Percentiles rank a stretch among this genome's conserved stretches.
These are phyloP conservation scores for Collybiopsis luxurians DNA, from an alignment of 768 basidiomycete genomes.

Conservation along the genomic window DNA sequence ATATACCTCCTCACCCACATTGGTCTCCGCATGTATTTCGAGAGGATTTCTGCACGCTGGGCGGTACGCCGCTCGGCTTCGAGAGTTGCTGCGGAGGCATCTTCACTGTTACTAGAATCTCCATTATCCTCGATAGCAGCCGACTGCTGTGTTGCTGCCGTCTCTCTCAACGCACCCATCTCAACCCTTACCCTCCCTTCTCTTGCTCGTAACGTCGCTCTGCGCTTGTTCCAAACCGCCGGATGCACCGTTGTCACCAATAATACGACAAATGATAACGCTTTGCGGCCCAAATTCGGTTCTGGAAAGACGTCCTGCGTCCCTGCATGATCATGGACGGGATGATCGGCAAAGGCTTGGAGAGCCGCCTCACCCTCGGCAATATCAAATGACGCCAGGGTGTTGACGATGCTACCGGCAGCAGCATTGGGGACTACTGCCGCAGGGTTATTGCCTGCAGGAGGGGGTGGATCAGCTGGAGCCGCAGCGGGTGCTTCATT, in stretches of 20 bases:
- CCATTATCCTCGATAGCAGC: slow-evolving; percentile 27
- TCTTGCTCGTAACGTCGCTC: slow-evolving; percentile 52
- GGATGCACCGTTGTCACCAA: slow-evolving; percentile 66
- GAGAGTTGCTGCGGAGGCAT: background rate
- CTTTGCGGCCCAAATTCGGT: slow-evolving; percentile 49
- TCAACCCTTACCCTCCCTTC: slow-evolving; percentile 71
- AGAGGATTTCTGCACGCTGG: slow-evolving; percentile 41
- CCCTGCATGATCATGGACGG: background rate
- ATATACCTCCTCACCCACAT: slow-evolving; percentile 65
- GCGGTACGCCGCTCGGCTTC: slow-evolving; percentile 25
- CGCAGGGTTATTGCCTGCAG: background rate
- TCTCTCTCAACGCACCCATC: slow-evolving; percentile 36
- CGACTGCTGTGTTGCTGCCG: slow-evolving; percentile 16
- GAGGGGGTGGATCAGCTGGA: background rate
- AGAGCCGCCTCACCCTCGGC: slow-evolving; percentile 52
- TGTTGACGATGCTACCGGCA: slow-evolving; percentile 32
- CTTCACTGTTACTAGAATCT: background rate
- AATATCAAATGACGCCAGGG: slow-evolving; percentile 57
- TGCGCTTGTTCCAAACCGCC: slow-evolving; percentile 69
- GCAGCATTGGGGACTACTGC: background rate
- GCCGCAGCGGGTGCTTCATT: background rate
- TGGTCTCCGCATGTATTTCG: slow-evolving; percentile 50
- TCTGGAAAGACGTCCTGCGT: slow-evolving; percentile 28
- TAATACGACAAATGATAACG: slow-evolving; percentile 51
- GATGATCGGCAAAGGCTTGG: background rate